A percentile compares a stretch with the other conserved stretches of the same genome.
phyloP scores from a whole-genome alignment of 768 basidiomycete species.

The Amanita inopinata region DNA sequence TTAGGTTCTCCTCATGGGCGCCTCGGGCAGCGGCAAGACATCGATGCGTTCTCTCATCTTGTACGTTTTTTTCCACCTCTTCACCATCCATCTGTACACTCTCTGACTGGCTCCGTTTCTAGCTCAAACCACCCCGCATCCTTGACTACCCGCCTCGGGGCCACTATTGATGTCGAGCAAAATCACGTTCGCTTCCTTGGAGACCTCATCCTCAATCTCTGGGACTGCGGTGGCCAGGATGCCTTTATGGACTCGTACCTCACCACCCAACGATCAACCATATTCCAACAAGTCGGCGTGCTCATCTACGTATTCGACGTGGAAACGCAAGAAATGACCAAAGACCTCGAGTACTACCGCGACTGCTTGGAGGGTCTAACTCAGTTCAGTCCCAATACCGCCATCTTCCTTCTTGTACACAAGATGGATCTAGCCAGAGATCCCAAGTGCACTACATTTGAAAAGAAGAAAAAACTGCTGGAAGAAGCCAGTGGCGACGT shows the following conservation, averaged over 20 bases:
- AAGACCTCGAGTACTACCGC: slow-evolving; percentile 87
- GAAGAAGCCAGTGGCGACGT: slow-evolving; percentile 55
- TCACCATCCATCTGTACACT: slow-evolving; percentile 11
- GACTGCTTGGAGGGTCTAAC: slow-evolving; percentile 81
- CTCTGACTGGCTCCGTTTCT: slow-evolving; percentile 3
- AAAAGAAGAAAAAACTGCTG: slow-evolving; percentile 66
- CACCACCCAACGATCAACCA: slow-evolving; percentile 81
- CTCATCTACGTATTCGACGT: slow-evolving; percentile 99
- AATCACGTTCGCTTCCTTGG: slow-evolving; percentile 96
- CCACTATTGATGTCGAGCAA: slow-evolving; percentile 97
- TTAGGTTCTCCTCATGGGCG: slow-evolving; percentile 97
- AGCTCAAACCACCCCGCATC: slow-evolving; percentile 94
- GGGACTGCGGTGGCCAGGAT: slow-evolving; percentile 99
- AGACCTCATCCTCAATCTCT: slow-evolving; percentile 90
- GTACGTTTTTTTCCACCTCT: slow-evolving; percentile 37
- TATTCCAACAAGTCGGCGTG: slow-evolving; percentile 94
- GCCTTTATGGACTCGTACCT: slow-evolving; percentile 98
- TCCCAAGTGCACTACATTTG: slow-evolving; percentile 48
- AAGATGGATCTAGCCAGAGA: slow-evolving; percentile 93
- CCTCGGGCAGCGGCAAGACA: slow-evolving; percentile 89
- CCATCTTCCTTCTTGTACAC: slow-evolving; percentile 85
- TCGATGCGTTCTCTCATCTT: slow-evolving; percentile 99
- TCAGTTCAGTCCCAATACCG: slow-evolving; percentile 72
- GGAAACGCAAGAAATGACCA: slow-evolving; percentile 72
- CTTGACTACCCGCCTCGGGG: slow-evolving; percentile 83